A percentile compares a stretch with the other conserved stretches of the same genome.
Conservation (phyloP, 1,284 basidiomycete genomes). For the Papiliotrema nemorosa region DNA sequence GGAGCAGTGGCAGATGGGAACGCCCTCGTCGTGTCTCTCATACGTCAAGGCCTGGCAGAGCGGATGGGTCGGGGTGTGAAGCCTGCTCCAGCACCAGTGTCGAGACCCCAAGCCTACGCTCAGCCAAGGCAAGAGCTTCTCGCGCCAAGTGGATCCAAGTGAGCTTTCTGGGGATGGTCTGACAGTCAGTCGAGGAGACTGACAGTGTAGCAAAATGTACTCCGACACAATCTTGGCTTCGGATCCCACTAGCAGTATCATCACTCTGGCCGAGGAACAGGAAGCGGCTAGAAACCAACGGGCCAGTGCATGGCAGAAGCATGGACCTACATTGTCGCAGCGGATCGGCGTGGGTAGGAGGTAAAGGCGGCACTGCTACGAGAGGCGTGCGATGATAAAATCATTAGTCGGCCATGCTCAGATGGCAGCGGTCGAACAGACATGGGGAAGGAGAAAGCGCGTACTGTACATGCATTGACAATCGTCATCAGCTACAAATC, state of each 20-base stretch:
- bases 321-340: constrained; percentile 7
- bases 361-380: too few species aligned
- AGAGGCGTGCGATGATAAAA: background rate
- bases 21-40: constrained; percentile 61
- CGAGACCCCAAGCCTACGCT: background rate
- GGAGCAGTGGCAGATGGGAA: constrained; percentile 77
- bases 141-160: background rate
- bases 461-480: background rate
- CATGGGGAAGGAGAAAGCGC: background rate
- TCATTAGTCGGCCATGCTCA: background rate
- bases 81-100: background rate
- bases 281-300: background rate
- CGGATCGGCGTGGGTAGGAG: too few species aligned
- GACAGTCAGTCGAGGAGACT: background rate
- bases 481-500: background rate
- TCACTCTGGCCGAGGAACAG: constrained; percentile 44
- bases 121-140: constrained; percentile 1
- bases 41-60: constrained; percentile 52
- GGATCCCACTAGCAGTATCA: constrained; percentile 65
- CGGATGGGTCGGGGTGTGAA: constrained; percentile 33
- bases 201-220: constrained; percentile 66
- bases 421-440: too few species aligned
- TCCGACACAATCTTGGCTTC: constrained; percentile 69
- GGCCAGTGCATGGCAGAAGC: constrained; percentile 11
- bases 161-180: background rate